Conservation (phyloP, 306 rosid species). For the Pueraria montana region DNA sequence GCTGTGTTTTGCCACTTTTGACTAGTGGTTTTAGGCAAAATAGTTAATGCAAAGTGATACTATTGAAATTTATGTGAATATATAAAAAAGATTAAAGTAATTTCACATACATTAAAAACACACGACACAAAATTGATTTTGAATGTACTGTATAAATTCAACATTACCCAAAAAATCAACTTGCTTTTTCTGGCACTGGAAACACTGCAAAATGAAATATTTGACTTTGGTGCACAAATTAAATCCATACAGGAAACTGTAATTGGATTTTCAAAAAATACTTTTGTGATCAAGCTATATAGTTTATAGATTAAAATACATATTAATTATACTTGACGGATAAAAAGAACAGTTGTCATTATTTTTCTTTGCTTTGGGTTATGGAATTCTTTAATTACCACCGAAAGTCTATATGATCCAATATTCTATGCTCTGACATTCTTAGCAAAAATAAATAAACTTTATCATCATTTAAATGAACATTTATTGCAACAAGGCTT, state of each 20-base stretch:
- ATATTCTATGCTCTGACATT: conserved; percentile 7
- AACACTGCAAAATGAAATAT: not conserved
- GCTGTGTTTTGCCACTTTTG: not conserved
- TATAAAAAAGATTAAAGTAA: not conserved
- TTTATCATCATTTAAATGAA: not conserved
- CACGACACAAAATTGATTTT: not conserved
- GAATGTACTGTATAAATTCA: not conserved
- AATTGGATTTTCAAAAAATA: not conserved
- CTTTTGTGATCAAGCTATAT: not conserved
- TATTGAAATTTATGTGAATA: not conserved
- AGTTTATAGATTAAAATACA: not conserved
- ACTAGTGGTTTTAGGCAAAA: not conserved
- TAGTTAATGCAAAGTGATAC: not conserved
- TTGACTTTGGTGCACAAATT: not conserved
- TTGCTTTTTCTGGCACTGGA: too few relatives aligned
- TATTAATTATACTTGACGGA: not conserved
- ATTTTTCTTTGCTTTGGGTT: not conserved
- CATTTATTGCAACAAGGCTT: conserved; percentile 32
- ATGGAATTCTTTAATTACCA: not conserved
- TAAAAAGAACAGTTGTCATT: not conserved
- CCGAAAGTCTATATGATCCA: not conserved
- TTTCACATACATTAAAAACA: not conserved
- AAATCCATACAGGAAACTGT: not conserved
- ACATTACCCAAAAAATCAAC: too few relatives aligned
- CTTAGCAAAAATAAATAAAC: conserved; percentile 23